Evolutionary conservation across 2,329 filamentous ascomycete species (phyloP), one percentile per base, ranked within the genome.

Genomic region (Teratosphaeriaceae sp.): DNA sequence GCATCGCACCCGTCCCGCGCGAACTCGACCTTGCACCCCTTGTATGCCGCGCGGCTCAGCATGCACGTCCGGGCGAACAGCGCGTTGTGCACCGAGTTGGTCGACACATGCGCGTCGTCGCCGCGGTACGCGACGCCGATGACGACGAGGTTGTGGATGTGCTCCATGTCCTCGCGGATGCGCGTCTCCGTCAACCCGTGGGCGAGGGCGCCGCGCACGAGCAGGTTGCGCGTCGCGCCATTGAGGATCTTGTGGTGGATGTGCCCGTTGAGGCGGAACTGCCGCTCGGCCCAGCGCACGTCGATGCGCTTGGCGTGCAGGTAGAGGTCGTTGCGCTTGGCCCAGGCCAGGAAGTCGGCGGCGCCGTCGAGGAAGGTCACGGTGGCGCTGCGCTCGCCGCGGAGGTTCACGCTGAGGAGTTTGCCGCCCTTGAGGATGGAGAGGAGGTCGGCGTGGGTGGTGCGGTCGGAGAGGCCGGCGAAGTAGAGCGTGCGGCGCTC

Each of bases 71-170:
- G 76, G 7, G 86, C 85, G 63, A 82, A 86, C 40, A 87, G 73
- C 9, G 86, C 84, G 48, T 84, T 82, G 56, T 83, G 75, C 8
- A 94, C 74, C 0, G 85, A 88, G 61, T 89, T 94, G 6, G 82
- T 86, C 43, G 77, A 80, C 50, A 94, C 79, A 60, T 78, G 78
- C 45, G 76, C 83, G 60, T 80, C 76, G 3, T 72, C 71, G 15
- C 72, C 68, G 2, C 65, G 63, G 60, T 85, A 82, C 6, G 66
- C 64, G 34, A 92, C 66, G 33, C 75, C 75, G 55, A 92, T 71
- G 9, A 94, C 75, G 18, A 82, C 69, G 1, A 94, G 72, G 48
- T 86, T 85, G 67, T 90, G 81, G 47, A 94, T 90, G 59, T 94
- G 87, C 19, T 88, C 82, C 27, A 92, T 72, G 54, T 94, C 84